phyloP scores from a whole-genome alignment of 2,329 filamentous ascomycete genomes.

The Colletotrichum trifolii region DNA sequence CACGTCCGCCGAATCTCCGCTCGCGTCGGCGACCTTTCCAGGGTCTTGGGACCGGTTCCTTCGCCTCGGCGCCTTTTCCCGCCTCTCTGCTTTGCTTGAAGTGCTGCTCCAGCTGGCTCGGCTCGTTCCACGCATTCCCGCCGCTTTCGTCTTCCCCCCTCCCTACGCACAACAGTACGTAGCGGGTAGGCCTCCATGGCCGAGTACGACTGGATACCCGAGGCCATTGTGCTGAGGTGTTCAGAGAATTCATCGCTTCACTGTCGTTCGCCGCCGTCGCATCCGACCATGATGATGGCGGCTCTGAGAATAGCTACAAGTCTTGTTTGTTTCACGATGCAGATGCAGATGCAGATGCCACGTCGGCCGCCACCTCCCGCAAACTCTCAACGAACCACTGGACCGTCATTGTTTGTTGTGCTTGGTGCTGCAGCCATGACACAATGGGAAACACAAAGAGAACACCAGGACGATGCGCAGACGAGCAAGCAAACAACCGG shows the following conservation, averaged over 20 bases:
- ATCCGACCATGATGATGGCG: neutral
- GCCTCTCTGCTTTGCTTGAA: neutral
- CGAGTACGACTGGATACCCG: neutral
- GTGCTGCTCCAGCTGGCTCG: neutral
- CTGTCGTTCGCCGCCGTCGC: neutral
- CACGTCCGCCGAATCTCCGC: neutral
- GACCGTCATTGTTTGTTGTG: neutral
- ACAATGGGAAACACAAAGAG: conserved; percentile 4
- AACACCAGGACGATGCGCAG: neutral
- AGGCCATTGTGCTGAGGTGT: conserved; percentile 6
- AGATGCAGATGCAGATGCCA: conserved; percentile 10
- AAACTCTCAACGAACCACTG: neutral
- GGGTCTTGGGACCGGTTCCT: conserved; percentile 10
- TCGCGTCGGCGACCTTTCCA: neutral
- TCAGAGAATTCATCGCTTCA: too few species aligned
- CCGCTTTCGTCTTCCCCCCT: neutral
- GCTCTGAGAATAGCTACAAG: conserved; percentile 11
- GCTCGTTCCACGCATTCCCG: neutral
- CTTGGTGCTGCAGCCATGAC: conserved; percentile 10
- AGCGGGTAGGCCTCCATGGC: too few species aligned
- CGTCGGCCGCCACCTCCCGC: conserved; percentile 19
- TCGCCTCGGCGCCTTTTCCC: conserved; percentile 6
- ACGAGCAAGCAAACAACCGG: conserved; percentile 4
- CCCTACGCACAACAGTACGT: neutral
- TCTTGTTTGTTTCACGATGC: conserved; percentile 12